Evolutionary conservation across 345 rosid genomes (phyloP), one percentile per base, ranked within the genome.

Genomic region (Orychophragmus violaceus): DNA sequence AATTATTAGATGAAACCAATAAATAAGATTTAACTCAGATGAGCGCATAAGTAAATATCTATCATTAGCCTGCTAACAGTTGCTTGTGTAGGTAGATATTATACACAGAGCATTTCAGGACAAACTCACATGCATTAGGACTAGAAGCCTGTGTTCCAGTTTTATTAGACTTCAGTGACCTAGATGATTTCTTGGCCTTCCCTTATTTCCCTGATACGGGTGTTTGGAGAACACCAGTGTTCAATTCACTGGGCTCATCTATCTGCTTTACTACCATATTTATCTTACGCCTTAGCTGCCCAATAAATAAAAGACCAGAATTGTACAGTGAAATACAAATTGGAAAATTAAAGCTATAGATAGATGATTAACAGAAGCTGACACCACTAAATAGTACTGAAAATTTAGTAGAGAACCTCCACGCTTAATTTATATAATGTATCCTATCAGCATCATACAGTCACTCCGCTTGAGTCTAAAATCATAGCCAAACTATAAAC

Each of bases 261-360:
- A 79, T 77, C 53, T 72, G 85, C 68, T 81, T 85, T n/a, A n/a
- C n/a, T n/a, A 79, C 74, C 41, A 36, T 53, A 36, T 84, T 95
- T 57, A 82, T 80, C 90, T 87, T 90, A 76, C 91, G 79, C 90
- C 88, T 90, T 59, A 87, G 72, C 69, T 80, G 87, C 88, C 6
- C 84, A 67, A 35, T 8, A 35, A 76, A 62, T 12, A 33, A 76
- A 64, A 53, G 46, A 28, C 2, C 75, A 70, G 5, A 66, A 66
- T 22, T 24, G 62, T 66, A 69, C 16, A 32, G 57, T 42, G 68
- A 51, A 62, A 35, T 21, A 64, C 51, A 59, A 75, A 55, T 1
- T 29, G 49, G 46, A 7, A 16, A 33, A 42, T 46, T 5, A 39
- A 72, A 42, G 19, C 22, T 24, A n/a, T 39, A 46, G 51, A 22